Percentiles rank a stretch among this genome's conserved stretches.
These are phyloP conservation scores for Alternaria brassicicola DNA, from an alignment of 2,329 filamentous ascomycete genomes.

Conservation along the genomic window DNA sequence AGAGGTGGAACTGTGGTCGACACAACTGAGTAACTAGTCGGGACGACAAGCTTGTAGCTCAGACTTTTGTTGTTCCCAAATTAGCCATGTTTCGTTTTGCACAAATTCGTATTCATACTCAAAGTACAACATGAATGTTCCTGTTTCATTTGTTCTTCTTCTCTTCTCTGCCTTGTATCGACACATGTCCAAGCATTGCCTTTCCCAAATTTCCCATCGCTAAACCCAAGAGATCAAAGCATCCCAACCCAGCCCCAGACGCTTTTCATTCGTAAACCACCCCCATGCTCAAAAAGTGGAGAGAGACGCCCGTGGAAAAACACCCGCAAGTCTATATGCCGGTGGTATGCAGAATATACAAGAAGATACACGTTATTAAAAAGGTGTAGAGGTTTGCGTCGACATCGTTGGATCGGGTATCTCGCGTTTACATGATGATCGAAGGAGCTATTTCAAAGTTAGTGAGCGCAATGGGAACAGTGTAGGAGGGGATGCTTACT, in stretches of 20 bases:
- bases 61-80: background rate
- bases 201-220: background rate
- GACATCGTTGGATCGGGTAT: conserved; percentile 16
- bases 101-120: background rate
- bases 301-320: conserved; percentile 13
- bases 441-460: conserved; percentile 48
- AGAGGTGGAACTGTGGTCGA: conserved; percentile 4
- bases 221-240: conserved; percentile 7
- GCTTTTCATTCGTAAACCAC: conserved; percentile 22
- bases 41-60: background rate
- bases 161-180: background rate
- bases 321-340: conserved; percentile 20
- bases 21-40: background rate
- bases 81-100: background rate
- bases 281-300: conserved; percentile 17
- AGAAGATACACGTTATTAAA: conserved; percentile 44
- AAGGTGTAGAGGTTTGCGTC: conserved; percentile 28
- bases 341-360: conserved; percentile 43
- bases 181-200: background rate
- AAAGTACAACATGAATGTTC: background rate
- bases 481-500: conserved; percentile 35
- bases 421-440: conserved; percentile 54
- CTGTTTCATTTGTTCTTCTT: background rate
- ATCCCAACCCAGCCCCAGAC: conserved; percentile 15
- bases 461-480: conserved; percentile 2